Conservation (phyloP, 140 eudicot genomes). For the Eryngium alpinum region DNA sequence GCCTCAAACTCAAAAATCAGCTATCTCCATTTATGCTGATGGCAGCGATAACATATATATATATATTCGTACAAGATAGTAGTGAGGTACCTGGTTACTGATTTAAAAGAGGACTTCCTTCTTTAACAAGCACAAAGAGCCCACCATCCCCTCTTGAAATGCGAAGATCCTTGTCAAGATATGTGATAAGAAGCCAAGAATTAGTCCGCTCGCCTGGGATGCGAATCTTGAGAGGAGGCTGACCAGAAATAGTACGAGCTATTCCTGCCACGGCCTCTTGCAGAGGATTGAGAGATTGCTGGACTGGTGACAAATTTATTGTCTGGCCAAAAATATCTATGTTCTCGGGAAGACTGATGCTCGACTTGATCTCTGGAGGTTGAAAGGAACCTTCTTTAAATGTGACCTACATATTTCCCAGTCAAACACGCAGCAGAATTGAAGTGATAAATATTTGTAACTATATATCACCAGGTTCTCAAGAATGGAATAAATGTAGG, state of each 20-base stretch:
- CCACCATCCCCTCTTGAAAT: constrained; percentile 99
- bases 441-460: not conserved
- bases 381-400: constrained; percentile 85
- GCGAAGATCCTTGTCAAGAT: constrained; percentile 81
- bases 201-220: constrained; percentile 76
- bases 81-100: constrained; percentile 42
- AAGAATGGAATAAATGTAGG: not conserved
- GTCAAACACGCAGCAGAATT: not conserved
- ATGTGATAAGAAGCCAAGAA: constrained; percentile 83
- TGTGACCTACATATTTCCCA: constrained; percentile 45
- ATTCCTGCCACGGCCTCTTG: constrained; percentile 62
- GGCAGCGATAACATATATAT: not conserved
- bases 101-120: constrained; percentile 79
- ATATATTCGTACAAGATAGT: not conserved
- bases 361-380: constrained; percentile 90
- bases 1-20: not conserved
- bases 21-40: not conserved
- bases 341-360: constrained; percentile 61
- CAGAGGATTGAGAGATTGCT: constrained; percentile 69
- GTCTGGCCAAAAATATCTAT: constrained; percentile 74
- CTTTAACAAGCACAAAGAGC: constrained; percentile 89
- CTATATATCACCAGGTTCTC: not conserved
- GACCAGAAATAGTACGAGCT: constrained; percentile 71
- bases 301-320: constrained; percentile 62
- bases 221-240: constrained; percentile 65